These are phyloP conservation scores for Wallacemonas sp. DNA, from an alignment of 208 protist species.

Conservation along the genomic window DNA sequence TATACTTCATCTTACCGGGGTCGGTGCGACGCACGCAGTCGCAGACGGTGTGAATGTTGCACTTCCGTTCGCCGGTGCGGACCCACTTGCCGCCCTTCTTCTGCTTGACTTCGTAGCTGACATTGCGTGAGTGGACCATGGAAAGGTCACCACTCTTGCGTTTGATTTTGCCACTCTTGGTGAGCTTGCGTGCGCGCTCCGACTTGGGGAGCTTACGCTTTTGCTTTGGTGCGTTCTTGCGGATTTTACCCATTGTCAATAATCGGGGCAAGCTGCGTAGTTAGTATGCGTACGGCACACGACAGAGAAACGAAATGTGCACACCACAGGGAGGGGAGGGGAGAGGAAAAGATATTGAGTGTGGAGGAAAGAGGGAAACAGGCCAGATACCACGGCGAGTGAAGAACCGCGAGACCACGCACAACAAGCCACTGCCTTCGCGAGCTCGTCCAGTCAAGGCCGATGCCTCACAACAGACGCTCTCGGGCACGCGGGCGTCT, in stretches of 20 bases:
- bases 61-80: constrained; percentile 78
- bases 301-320: constrained; percentile 10
- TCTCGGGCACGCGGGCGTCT: too few species aligned
- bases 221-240: constrained; percentile 81
- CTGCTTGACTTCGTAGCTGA: constrained; percentile 85
- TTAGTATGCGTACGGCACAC: too few species aligned
- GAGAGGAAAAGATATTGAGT: too few species aligned
- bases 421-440: too few species aligned
- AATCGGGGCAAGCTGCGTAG: too few species aligned
- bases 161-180: constrained; percentile 83
- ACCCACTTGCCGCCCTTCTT: constrained; percentile 87
- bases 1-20: constrained; percentile 72
- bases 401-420: too few species aligned
- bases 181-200: constrained; percentile 79
- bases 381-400: too few species aligned
- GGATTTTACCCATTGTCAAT: constrained; percentile 76
- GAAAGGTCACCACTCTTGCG: constrained; percentile 81
- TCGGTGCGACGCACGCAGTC: constrained; percentile 89
- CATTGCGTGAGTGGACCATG: constrained; percentile 74
- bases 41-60: constrained; percentile 91
- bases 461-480: too few species aligned
- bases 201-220: constrained; percentile 80
- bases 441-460: too few species aligned
- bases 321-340: too few species aligned
- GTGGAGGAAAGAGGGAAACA: too few species aligned